Conservation (phyloP, 352 stramenopile species). For the Halophytophthora polymorphica region DNA sequence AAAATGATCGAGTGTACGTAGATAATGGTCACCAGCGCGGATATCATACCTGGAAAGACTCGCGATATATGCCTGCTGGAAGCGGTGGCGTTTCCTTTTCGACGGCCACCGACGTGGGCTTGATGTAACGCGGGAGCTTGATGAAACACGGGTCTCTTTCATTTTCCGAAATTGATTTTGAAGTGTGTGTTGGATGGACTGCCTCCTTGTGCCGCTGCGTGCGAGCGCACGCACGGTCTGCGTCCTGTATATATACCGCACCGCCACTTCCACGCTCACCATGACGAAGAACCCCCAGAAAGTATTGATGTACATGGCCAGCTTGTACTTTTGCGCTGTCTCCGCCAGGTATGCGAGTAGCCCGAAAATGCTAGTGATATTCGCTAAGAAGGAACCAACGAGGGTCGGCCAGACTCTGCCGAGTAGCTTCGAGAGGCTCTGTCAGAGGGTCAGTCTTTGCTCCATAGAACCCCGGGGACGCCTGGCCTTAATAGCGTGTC, state of each 20-base stretch:
- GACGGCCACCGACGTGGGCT: no score
- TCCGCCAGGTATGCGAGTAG: slow-evolving; percentile 7
- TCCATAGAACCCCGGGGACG: no score
- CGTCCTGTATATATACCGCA: slow-evolving; percentile 9
- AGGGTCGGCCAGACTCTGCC: slow-evolving; percentile 1
- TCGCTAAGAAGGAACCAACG: slow-evolving; percentile 4
- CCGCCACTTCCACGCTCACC: slow-evolving; percentile 8
- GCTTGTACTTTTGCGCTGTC: slow-evolving; percentile 13
- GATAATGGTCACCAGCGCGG: slow-evolving; percentile 10
- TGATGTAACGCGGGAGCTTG: no score
- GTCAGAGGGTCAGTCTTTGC: slow-evolving; percentile 3
- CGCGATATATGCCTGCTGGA: no score
- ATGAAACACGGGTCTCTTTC: no score
- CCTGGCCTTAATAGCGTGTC: neutral
- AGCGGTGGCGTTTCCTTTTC: no score
- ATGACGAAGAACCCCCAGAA: slow-evolving; percentile 18
- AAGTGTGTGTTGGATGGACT: no score
- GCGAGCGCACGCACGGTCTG: slow-evolving; percentile 10
- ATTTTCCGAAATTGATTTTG: no score
- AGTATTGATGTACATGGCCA: slow-evolving; percentile 15
- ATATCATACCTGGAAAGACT: slow-evolving; percentile 1
- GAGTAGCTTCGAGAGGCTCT: slow-evolving; percentile 8
- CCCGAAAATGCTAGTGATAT: slow-evolving; percentile 6
- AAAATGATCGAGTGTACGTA: slow-evolving; percentile 15
- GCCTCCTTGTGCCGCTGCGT: neutral